Base-by-base conservation (phyloP, 2,329 filamentous ascomycete genomes). In the Trichoderma koningii region DNA sequence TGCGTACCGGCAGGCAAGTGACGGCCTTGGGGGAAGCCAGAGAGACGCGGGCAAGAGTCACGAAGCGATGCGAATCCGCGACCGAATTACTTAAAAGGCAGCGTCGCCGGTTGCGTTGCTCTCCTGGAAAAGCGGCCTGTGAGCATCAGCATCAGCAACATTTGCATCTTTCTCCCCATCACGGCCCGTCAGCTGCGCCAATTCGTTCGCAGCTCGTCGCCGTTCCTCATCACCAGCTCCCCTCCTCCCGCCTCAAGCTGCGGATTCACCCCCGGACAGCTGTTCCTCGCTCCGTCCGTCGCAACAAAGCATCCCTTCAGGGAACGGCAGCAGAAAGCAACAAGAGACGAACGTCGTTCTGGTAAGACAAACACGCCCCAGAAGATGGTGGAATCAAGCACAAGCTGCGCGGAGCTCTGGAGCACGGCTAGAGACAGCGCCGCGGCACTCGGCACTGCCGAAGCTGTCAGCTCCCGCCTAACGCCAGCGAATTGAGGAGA, bases 81-180 rank as follows among this genome's bases (percentile, higher is more conserved):
- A 38, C 42, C 64, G 42, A 57, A 63, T 55, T 50, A 66, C 62
- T 65, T 65, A 66, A 66, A 38, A 57, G 65, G 38, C 55, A 60
- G 55, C 55, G 42, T 51, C 62, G 65, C 65, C 65, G 48, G 34
- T 42, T 59, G 55, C 62, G 62, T 55, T 34, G 56, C 53, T 38
- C 44, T 51, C 53, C 21, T 38, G 21, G 42, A 26, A 53, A 38
- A 14, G 38, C 15, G 60, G 60, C 50, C 56, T 65, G 30, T 14
- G 15, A n/a, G 50, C 50, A 56, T 47, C 48, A 64, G 41, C 65
- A 52, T 52, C 64, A 62, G 38, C 50, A 26, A 48, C 55, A 26
- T 23, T 21, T 21, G 41, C 14, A 12, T 41, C 26, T 12, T 15
- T 28, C 19, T 19, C 47, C 51, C 21, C 17, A 21, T 17, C 34